These are phyloP conservation scores for Wickerhamiella sergipiensis DNA, from an alignment of 805 yeast genomes.

Conservation along the genomic window DNA sequence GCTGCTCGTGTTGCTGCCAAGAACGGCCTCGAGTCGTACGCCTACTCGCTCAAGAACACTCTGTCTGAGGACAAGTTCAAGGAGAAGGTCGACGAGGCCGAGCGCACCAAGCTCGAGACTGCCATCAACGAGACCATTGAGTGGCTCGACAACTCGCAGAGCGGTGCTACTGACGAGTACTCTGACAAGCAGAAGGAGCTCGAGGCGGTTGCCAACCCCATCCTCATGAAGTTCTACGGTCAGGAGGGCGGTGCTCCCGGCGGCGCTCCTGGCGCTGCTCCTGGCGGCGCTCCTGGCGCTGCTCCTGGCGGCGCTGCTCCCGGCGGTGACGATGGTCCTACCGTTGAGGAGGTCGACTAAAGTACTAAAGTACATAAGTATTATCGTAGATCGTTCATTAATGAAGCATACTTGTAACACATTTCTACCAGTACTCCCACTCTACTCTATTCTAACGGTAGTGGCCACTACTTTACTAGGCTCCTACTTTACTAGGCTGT, in stretches of 20 bases:
- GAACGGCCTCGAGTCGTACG: constrained; percentile 91
- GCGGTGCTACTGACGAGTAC: constrained; percentile 87
- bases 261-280: constrained; percentile 58
- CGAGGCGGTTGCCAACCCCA: constrained; percentile 90
- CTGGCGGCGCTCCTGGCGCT: constrained; percentile 58
- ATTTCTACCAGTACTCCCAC: no score
- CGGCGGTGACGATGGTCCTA: constrained; percentile 41
- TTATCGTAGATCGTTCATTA: background rate
- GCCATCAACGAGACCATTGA: constrained; percentile 21
- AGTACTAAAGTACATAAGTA: constrained; percentile 14
- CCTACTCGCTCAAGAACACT: constrained; percentile 83
- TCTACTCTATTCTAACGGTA: no score
- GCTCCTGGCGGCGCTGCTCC: constrained; percentile 49
- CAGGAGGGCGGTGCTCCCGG: constrained; percentile 64
- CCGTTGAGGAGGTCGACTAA: constrained; percentile 74
- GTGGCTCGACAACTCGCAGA: constrained; percentile 89
- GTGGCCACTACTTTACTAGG: no score
- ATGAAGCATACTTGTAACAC: background rate
- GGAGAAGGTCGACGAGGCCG: constrained; percentile 38
- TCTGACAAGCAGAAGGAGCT: constrained; percentile 90
- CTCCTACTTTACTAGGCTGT: no score
- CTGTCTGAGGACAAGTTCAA: constrained; percentile 61
- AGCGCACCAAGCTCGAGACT: constrained; percentile 19
- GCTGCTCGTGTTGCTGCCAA: constrained; percentile 84
- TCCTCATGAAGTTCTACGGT: constrained; percentile 93